phyloP scores from a whole-genome alignment of 768 basidiomycete species.

The Suillus tomentosus region DNA sequence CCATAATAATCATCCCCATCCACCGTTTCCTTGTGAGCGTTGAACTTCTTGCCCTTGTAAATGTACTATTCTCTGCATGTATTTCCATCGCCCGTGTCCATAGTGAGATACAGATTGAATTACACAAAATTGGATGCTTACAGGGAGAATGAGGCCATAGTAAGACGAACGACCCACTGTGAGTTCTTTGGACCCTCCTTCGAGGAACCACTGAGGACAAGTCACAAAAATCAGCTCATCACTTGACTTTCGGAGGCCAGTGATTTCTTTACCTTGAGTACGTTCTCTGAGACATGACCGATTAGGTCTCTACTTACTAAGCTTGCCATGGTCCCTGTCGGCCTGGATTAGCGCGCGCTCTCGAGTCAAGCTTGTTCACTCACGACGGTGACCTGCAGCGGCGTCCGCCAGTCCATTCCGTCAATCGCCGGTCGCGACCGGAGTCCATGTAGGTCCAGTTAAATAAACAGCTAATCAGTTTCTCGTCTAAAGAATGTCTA shows the following conservation, averaged over 20 bases:
- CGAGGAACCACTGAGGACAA: conserved; percentile 88
- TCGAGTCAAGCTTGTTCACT: conserved; percentile 10
- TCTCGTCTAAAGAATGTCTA: conserved; percentile 60
- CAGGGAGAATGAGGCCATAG: conserved; percentile 97
- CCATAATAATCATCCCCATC: conserved; percentile 97
- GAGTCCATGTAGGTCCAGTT: conserved; percentile 66
- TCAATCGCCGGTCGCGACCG: conserved; percentile 12
- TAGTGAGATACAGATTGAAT: conserved; percentile 9
- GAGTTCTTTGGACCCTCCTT: conserved; percentile 88
- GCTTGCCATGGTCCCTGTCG: too few relatives aligned
- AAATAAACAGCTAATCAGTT: conserved; percentile 58
- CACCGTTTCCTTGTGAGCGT: conserved; percentile 97
- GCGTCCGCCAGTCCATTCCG: conserved; percentile 18
- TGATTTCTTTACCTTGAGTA: conserved; percentile 53
- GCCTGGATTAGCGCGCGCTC: conserved; percentile 24
- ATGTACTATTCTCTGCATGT: conserved; percentile 94
- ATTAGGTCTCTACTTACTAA: conserved; percentile 16
- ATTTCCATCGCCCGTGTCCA: conserved; percentile 72
- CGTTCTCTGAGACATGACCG: conserved; percentile 66
- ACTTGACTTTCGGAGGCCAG: background rate
- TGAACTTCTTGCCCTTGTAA: conserved; percentile 99
- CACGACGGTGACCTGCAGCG: conserved; percentile 15
- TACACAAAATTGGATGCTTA: conserved; percentile 36
- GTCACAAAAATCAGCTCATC: conserved; percentile 36
- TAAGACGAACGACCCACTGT: conserved; percentile 96